Evolutionary conservation across 208 protist species (phyloP).

Genomic region (Trypanosoma brucei): DNA sequence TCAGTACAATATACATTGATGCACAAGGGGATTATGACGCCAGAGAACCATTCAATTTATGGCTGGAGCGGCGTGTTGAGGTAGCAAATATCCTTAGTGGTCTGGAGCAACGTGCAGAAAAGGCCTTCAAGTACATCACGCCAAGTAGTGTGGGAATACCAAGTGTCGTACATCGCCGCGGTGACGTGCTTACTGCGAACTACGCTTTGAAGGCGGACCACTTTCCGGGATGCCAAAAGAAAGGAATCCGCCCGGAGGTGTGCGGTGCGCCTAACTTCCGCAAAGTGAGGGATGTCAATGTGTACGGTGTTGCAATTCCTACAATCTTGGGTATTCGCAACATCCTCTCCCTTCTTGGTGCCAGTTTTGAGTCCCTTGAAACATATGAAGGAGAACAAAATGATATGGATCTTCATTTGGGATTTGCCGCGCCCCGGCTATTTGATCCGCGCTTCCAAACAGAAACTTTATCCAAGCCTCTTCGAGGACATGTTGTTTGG

Average conservation of each 20-base stretch:
- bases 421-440: slow-evolving; percentile 70
- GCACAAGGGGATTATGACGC: slow-evolving; percentile 32
- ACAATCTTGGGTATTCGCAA: slow-evolving; percentile 81
- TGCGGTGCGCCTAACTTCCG: slow-evolving; percentile 87
- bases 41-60: slow-evolving; percentile 54
- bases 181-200: slow-evolving; percentile 84
- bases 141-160: slow-evolving; percentile 68
- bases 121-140: slow-evolving; percentile 65
- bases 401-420: slow-evolving; percentile 72
- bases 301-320: slow-evolving; percentile 84
- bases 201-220: slow-evolving; percentile 87
- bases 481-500: slow-evolving; percentile 84
- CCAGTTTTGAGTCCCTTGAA: slow-evolving; percentile 55
- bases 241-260: slow-evolving; percentile 69
- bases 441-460: slow-evolving; percentile 73
- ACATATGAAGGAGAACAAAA: slow-evolving; percentile 72
- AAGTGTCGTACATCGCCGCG: slow-evolving; percentile 57
- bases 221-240: slow-evolving; percentile 88
- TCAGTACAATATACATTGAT: slow-evolving; percentile 78
- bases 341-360: slow-evolving; percentile 82
- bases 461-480: slow-evolving; percentile 54
- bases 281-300: slow-evolving; percentile 79
- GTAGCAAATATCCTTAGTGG: slow-evolving; percentile 76
- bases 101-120: slow-evolving; percentile 60
- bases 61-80: slow-evolving; percentile 57